Base-by-base conservation (phyloP, 192 early-diverging fungal species). In the Linnemannia exigua region DNA sequence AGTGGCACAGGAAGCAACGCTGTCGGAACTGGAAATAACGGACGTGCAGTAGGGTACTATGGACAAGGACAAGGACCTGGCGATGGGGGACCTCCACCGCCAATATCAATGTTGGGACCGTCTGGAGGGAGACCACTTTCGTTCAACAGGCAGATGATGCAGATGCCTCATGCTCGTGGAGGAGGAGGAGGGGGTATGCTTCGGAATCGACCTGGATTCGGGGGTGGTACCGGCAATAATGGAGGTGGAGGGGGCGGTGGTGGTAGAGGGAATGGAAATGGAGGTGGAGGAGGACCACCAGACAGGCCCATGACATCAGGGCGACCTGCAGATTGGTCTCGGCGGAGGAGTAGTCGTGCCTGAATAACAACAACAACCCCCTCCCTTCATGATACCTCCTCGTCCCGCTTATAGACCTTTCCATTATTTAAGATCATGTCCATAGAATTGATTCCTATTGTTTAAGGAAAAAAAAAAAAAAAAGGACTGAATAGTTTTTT, bases 111-210 rank as follows among this genome's bases (percentile, higher is more conserved):
- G 67, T 22, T 77, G 35, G 80, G 75, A 7, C 75, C 75, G 1
- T 33, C 61, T 68, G 75, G 75, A 9, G 41, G 75, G 35, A 20
- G 48, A 47, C 44, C 51, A 0, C 31, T 72, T 22, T 72, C 82
- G 3, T 84, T 84, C 66, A 77, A 63, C 38, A 72, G 82, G 77
- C 74, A 51, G 28, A 84, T 79, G 82, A 79, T 78, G 76, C 77
- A 68, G 35, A 84, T 84, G 76, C 72, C 76, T 9, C 82, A 84
- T 66, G 38, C 50, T 36, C 36, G 82, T n/a, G n/a, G n/a, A n/a
- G n/a, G n/a, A n/a, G n/a, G n/a, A n/a, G n/a, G n/a, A 19, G 82
- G 82, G 8, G 28, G 58, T 15, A 63, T 74, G 33, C 25, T 63
- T 25, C 73, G 61, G 16, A 33, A 37, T n/a, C 75, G 81, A 58